These are phyloP conservation scores for Dipodascopsis uninucleata DNA, from an alignment of 805 yeast genomes.

Conservation along the genomic window DNA sequence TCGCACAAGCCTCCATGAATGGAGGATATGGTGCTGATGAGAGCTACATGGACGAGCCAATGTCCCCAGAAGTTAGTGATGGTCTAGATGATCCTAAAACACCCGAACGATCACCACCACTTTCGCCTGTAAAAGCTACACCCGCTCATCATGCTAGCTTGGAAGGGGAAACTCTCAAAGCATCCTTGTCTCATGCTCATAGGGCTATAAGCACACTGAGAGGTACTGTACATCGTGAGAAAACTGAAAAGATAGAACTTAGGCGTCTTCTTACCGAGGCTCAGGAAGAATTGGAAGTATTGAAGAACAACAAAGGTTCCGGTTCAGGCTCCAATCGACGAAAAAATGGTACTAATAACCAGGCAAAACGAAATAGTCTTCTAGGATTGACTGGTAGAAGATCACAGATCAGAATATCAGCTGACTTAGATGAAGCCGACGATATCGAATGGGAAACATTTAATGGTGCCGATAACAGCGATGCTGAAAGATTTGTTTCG, in stretches of 20 bases:
- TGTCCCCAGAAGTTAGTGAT: constrained; percentile 14
- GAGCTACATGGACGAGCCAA: background rate
- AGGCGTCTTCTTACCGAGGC: constrained; percentile 33
- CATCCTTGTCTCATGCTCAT: constrained; percentile 63
- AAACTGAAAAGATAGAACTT: constrained; percentile 42
- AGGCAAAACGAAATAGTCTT: constrained; percentile 1
- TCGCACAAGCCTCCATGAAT: constrained; percentile 7
- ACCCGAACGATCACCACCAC: constrained; percentile 34
- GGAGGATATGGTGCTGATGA: constrained; percentile 3
- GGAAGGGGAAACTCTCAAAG: constrained; percentile 62
- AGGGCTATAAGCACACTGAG: constrained; percentile 59
- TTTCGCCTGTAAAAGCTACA: constrained; percentile 37
- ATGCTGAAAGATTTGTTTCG: constrained; percentile 26
- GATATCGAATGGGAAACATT: constrained; percentile 28
- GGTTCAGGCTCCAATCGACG: constrained; percentile 7
- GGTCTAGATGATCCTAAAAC: constrained; percentile 27
- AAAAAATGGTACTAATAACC: background rate
- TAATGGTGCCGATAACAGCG: constrained; percentile 26
- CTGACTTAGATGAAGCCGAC: constrained; percentile 14
- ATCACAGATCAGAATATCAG: constrained; percentile 18
- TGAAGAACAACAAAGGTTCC: constrained; percentile 2
- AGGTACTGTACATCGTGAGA: constrained; percentile 46
- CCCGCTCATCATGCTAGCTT: constrained; percentile 38
- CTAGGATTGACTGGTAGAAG: constrained; percentile 15
- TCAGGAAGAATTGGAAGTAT: constrained; percentile 30